A percentile compares a stretch with the other conserved stretches of the same genome.
These are phyloP conservation scores for Schizosaccharomyces osmophilus DNA, from an alignment of 805 yeast species.

Conservation along the genomic window DNA sequence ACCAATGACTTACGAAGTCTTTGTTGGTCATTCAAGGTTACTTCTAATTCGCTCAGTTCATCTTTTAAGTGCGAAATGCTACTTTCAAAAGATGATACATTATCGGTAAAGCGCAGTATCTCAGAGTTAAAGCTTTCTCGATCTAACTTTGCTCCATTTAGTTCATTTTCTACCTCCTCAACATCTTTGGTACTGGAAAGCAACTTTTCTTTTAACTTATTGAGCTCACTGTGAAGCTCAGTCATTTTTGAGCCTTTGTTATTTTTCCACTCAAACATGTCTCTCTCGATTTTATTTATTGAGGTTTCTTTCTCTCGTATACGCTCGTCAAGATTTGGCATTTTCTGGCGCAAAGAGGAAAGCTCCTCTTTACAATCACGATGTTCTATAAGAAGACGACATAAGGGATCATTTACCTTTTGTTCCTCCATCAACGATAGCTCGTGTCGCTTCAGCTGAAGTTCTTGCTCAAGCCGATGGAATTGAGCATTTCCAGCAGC, in stretches of 20 bases:
- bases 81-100: too few relatives aligned
- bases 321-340: conserved; percentile 16
- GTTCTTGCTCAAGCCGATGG: conserved; percentile 7
- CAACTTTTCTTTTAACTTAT: conserved; percentile 17
- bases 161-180: background rate
- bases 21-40: background rate
- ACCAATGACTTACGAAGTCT: background rate
- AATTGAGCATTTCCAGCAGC: background rate
- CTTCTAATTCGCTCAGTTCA: background rate
- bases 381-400: conserved; percentile 9
- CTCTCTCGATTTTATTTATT: conserved; percentile 34
- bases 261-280: conserved; percentile 54
- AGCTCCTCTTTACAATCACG: conserved; percentile 24
- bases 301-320: conserved; percentile 19
- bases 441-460: conserved; percentile 14
- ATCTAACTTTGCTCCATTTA: background rate
- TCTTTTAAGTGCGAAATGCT: too few relatives aligned
- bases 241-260: conserved; percentile 64
- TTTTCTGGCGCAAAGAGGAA: conserved; percentile 16
- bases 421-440: conserved; percentile 11
- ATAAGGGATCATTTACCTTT: conserved; percentile 6
- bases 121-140: background rate
- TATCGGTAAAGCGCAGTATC: too few relatives aligned
- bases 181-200: conserved; percentile 18
- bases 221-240: conserved; percentile 27